Evolutionary conservation across 208 protist genomes (phyloP), one percentile per base, ranked within the genome.

Genomic region (Trypanosoma conorhini): DNA sequence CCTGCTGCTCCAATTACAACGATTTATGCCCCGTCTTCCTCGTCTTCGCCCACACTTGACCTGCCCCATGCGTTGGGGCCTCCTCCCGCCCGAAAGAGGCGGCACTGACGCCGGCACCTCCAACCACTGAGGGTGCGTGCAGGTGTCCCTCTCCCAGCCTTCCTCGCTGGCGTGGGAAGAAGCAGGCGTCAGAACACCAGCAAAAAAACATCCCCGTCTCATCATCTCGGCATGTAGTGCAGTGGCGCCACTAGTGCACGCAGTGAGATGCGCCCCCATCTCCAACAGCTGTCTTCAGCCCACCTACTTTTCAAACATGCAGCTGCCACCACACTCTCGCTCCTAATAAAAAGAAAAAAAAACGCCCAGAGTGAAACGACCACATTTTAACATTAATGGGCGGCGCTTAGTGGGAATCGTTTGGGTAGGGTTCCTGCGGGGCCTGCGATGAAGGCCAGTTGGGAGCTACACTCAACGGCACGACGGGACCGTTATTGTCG

Each of bases 331-430:
- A 54, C 50, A 24, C 22, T 35, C 55, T 59, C 22, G 28, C 17
- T 59, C 55, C 19, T 44, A 4, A 50, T 12, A 33, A 67, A 67
- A 55, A 57, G 56, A 56, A 56, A 56, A 26, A 31, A 68, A 68
- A 58, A 58, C 21, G 12, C 2, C 22, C 19, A 58, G 22, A 30
- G 19, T 31, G 35, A 68, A n/a, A 1, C 22, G 19, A 1, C n/a
- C 50, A 54, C 19, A 26, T 9, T 28, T 54, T 19, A 9, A 9
- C 5, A 9, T 51, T n/a, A 42, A 21, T 21, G n/a, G 19, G 19
- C 48, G 9, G 10, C 15, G 60, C n/a, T 46, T 40, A 50, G 38
- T 60, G 17, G 38, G 48, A 1, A 19, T 54, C 10, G 0, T 44
- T n/a, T 21, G 50, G n/a, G 26, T 28, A 54, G 12, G 50, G 50